Percentiles rank a stretch among this genome's conserved stretches.
These are phyloP conservation scores for Candida quercuum DNA, from an alignment of 805 yeast genomes.

Conservation along the genomic window DNA sequence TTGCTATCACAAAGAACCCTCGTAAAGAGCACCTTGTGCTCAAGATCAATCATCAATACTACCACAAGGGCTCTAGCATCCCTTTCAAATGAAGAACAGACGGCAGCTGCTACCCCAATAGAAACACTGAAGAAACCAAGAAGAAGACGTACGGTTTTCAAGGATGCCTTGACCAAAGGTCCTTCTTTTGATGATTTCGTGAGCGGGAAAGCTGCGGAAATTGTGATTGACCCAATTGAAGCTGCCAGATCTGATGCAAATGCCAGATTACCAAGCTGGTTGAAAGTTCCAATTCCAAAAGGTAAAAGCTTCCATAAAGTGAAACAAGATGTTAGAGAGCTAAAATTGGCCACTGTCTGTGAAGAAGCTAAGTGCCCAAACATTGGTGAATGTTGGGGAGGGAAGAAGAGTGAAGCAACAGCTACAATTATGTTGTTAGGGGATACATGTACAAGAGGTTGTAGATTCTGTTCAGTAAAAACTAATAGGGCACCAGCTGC, in stretches of 20 bases:
- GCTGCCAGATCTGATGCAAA: conserved; percentile 63
- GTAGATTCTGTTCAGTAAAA: conserved; percentile 95
- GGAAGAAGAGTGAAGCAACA: conserved; percentile 84
- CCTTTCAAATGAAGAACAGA: conserved; percentile 7
- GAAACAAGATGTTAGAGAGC: conserved; percentile 81
- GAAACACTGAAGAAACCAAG: conserved; percentile 25
- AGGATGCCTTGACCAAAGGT: conserved; percentile 71
- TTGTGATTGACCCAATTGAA: conserved; percentile 68
- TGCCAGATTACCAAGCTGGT: conserved; percentile 84
- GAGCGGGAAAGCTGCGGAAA: conserved; percentile 68
- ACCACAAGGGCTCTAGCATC: conserved; percentile 13
- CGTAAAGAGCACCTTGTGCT: conserved; percentile 1
- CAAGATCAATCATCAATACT: not conserved
- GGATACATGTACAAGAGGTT: conserved; percentile 99
- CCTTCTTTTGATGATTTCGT: conserved; percentile 93
- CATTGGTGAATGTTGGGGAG: conserved; percentile 99
- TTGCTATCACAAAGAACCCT: conserved; percentile 1
- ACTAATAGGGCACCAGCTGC: conserved; percentile 83
- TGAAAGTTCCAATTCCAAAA: conserved; percentile 94
- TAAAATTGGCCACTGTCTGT: conserved; percentile 91
- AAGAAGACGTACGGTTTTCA: conserved; percentile 53
- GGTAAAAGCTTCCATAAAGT: conserved; percentile 79
- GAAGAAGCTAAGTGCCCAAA: conserved; percentile 99
- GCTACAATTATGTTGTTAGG: conserved; percentile 98
- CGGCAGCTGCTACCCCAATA: not conserved